Percentiles rank a stretch among this genome's conserved stretches.
These are phyloP conservation scores for Rhodotorula diobovata DNA, from an alignment of 768 basidiomycete species.

Conservation along the genomic window DNA sequence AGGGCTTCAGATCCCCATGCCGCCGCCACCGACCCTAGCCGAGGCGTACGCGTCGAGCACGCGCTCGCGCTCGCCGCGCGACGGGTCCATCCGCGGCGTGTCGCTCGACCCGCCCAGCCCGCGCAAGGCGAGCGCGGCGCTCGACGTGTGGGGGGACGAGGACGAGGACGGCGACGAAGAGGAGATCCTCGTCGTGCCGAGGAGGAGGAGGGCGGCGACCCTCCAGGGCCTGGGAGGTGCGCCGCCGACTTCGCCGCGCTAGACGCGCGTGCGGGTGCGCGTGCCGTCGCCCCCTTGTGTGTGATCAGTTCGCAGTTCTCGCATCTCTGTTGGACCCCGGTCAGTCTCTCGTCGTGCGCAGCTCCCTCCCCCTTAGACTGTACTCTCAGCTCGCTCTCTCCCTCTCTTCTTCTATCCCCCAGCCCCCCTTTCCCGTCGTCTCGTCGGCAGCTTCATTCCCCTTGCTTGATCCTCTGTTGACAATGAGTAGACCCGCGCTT, in stretches of 20 bases:
- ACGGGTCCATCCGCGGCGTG: constrained; percentile 14
- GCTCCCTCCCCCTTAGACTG: neutral
- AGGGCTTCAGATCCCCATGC: neutral
- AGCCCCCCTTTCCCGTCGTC: no score
- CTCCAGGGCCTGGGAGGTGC: neutral
- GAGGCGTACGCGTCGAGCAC: neutral
- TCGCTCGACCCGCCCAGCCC: constrained; percentile 4
- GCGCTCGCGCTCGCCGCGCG: constrained; percentile 5
- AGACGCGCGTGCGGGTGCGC: no score
- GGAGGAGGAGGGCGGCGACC: constrained; percentile 19
- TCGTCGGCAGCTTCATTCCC: neutral
- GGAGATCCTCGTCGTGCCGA: constrained; percentile 26
- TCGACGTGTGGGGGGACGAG: constrained; percentile 7
- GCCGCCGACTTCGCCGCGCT: neutral
- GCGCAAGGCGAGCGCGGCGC: neutral
- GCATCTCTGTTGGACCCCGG: no score
- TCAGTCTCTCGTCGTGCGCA: no score
- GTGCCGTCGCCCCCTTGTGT: neutral
- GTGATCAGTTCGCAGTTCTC: no score
- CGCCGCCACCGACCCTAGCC: neutral
- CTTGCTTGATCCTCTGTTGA: neutral
- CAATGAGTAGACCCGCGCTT: neutral
- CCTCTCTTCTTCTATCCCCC: neutral
- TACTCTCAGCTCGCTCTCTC: neutral
- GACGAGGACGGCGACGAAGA: constrained; percentile 23